phyloP scores from a whole-genome alignment of 345 rosid genomes.

The Ailanthus altissimus region DNA sequence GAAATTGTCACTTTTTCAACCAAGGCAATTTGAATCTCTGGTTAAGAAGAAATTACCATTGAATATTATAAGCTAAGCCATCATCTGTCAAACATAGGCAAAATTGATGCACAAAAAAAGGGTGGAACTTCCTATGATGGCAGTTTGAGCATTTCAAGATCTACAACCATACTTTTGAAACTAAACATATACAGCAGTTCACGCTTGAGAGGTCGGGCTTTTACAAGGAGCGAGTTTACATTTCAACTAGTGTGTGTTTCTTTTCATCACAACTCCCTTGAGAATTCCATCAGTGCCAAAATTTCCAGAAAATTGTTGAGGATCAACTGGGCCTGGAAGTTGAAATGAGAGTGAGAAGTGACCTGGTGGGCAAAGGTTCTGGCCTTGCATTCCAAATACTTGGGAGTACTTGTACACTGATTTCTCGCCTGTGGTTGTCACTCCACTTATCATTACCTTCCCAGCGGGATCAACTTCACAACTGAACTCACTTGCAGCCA shows the following conservation, averaged over 20 bases:
- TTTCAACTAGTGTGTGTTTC: background rate
- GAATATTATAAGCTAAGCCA: background rate
- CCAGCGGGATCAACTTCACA: slow-evolving; percentile 53
- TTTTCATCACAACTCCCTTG: slow-evolving; percentile 59
- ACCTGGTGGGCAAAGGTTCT: slow-evolving; percentile 59
- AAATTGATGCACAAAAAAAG: background rate
- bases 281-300: slow-evolving; percentile 58
- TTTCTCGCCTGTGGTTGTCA: slow-evolving; percentile 66
- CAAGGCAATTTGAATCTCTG: background rate
- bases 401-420: slow-evolving; percentile 44
- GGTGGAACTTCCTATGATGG: background rate
- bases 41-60: background rate
- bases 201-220: slow-evolving; percentile 3
- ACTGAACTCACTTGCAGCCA: slow-evolving; percentile 51
- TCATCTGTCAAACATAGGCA: background rate
- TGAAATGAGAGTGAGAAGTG: slow-evolving; percentile 53
- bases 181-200: background rate
- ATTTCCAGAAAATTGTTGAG: slow-evolving; percentile 43
- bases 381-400: slow-evolving; percentile 54
- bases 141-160: background rate
- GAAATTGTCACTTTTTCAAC: background rate
- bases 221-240: background rate
- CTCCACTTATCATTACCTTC: slow-evolving; percentile 53
- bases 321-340: slow-evolving; percentile 65
- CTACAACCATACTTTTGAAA: background rate